Base-by-base conservation (phyloP, 2,329 filamentous ascomycete genomes). In the Talaromyces sp. region DNA sequence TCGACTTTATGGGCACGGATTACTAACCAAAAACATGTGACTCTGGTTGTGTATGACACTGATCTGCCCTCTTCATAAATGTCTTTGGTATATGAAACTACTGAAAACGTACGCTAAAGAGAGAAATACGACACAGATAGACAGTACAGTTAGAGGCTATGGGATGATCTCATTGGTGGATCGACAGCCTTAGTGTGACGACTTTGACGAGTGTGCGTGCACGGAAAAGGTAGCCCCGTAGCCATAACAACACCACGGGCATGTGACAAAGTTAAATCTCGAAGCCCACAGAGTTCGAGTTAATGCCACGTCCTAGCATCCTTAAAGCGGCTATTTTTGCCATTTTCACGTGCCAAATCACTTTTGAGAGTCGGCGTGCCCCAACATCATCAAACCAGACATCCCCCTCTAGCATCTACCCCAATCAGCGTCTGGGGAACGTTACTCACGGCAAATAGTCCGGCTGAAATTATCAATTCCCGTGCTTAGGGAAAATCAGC, bases 281-380 rank as follows among this genome's bases (percentile, higher is more conserved):
- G 10, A 10, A 33, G 13, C 33, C 45, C 48, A 25, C n/a, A 13
- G 19, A 17, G 15, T 3, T 19, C 4, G 48, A 1, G 3, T 46
- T 48, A 48, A 33, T 25, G 10, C 28, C 45, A 48, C 45, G 28
- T n/a, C 25, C 43, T 19, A 17, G 3, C n/a, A 8, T 31, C 25
- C 15, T 31, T 17, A 6, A 17, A 25, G 28, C 43, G 9, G 22
- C 2, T 21, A 17, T 17, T 31, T 43, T 46, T 43, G 35, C 51
- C 13, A 17, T 54, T 45, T 54, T 54, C 52, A 54, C 52, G 52
- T 54, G 52, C 52, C 52, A 54, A 40, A 40, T 7, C 19, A 53
- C 28, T 7, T 8, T 22, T 8, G 36, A 37, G 25, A 43, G 28
- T 19, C 37, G 15, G 37, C n/a, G 10, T 54, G 25, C 40, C 52